These are phyloP conservation scores for Glonium stellatum DNA, from an alignment of 495 filamentous ascomycete genomes.

Conservation along the genomic window DNA sequence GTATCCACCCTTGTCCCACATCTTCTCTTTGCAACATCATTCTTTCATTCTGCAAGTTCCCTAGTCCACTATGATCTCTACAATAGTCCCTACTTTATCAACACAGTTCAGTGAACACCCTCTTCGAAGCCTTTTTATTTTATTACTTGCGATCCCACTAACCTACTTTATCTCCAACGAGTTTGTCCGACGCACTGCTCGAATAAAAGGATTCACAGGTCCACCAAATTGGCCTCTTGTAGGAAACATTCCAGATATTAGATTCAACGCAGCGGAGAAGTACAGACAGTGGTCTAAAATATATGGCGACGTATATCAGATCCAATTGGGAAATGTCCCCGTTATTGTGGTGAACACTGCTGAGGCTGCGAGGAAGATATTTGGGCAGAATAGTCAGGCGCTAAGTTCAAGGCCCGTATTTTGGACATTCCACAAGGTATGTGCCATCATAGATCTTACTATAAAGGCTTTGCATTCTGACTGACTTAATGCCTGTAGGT, in stretches of 20 bases:
- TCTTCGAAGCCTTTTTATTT: conserved; percentile 6
- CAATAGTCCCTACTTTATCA: conserved; percentile 12
- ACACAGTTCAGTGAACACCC: conserved; percentile 4
- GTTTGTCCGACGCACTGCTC: conserved; percentile 6
- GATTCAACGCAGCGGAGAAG: conserved; percentile 50
- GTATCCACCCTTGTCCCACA: too few relatives aligned
- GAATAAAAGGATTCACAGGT: conserved; percentile 39
- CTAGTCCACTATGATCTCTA: conserved; percentile 13
- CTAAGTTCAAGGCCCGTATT: conserved; percentile 54
- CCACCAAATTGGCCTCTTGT: conserved; percentile 53
- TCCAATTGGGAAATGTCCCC: conserved; percentile 55
- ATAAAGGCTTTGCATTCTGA: background rate
- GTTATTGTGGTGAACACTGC: conserved; percentile 57
- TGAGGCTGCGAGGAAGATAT: conserved; percentile 49
- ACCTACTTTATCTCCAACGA: conserved; percentile 20
- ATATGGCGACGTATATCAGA: conserved; percentile 58
- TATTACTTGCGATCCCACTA: conserved; percentile 12
- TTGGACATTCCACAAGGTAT: conserved; percentile 60
- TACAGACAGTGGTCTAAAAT: conserved; percentile 43
- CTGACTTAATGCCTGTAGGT: conserved; percentile 36
- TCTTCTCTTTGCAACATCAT: too few relatives aligned
- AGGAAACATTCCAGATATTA: conserved; percentile 57
- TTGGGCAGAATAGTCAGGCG: conserved; percentile 50
- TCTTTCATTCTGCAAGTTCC: too few relatives aligned
- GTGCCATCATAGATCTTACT: background rate